These are phyloP conservation scores for Lachnellula occidentalis DNA, from an alignment of 2,329 filamentous ascomycete species.

Conservation along the genomic window DNA sequence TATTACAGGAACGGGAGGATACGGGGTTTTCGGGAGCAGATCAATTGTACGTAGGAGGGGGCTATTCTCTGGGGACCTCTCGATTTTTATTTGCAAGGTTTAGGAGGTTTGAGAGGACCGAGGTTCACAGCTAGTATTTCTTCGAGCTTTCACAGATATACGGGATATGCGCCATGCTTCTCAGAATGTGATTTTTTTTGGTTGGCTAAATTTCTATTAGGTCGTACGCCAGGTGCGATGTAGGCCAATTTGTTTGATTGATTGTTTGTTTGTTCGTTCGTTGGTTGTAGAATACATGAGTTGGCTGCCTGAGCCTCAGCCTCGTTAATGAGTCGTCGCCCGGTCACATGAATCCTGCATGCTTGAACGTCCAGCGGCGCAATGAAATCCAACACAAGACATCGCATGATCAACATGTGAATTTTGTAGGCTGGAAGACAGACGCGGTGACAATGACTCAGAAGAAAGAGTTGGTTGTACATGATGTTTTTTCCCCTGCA, in stretches of 20 bases:
- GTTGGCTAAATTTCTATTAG: not conserved
- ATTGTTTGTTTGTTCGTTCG: not conserved
- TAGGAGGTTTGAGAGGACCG: not conserved
- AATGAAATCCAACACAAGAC: not conserved
- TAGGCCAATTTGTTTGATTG: not conserved
- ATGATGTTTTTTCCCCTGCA: slow-evolving; percentile 6
- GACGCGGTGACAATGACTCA: slow-evolving; percentile 5
- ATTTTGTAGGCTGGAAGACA: not conserved
- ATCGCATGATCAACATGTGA: slow-evolving; percentile 1
- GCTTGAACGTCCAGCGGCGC: not conserved
- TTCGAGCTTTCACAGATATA: too few relatives aligned
- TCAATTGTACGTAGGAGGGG: not conserved
- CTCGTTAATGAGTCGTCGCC: not conserved
- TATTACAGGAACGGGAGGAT: not conserved
- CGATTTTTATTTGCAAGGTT: too few relatives aligned
- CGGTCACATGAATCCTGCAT: not conserved
- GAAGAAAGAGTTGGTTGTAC: slow-evolving; percentile 5
- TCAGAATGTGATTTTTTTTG: not conserved
- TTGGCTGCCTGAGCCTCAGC: not conserved
- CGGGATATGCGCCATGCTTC: not conserved
- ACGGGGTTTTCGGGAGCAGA: not conserved
- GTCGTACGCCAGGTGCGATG: not conserved
- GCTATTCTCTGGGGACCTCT: too few relatives aligned
- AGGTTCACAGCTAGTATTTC: not conserved
- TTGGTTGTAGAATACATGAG: not conserved